phyloP scores from a whole-genome alignment of 163 green algal species.

The Prototheca stagnorum region DNA sequence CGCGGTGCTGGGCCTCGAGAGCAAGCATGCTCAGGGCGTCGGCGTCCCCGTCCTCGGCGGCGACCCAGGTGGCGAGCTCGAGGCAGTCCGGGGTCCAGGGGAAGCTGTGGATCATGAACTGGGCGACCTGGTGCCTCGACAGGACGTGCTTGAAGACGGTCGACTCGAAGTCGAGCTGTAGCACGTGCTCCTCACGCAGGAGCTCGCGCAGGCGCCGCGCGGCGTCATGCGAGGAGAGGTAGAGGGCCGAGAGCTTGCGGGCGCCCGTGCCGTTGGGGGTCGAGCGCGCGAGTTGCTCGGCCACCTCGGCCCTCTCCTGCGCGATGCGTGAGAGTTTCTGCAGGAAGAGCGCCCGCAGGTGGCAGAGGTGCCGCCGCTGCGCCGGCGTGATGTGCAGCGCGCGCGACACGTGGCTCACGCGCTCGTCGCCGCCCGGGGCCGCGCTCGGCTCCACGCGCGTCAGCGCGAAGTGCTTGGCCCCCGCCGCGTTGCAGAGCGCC shows the following conservation, averaged over 20 bases:
- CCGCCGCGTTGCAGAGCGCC: conserved; percentile 10
- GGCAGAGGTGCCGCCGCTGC: conserved; percentile 44
- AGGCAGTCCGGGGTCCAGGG: conserved; percentile 26
- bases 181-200: conserved; percentile 26
- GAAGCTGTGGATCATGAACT: conserved; percentile 24
- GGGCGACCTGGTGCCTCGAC: conserved; percentile 12
- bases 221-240: conserved; percentile 17
- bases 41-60: conserved; percentile 21
- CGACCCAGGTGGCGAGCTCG: conserved; percentile 25
- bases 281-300: conserved; percentile 18
- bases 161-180: conserved; percentile 27
- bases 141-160: conserved; percentile 28
- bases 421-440: conserved; percentile 5
- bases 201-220: conserved; percentile 16
- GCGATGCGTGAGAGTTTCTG: conserved; percentile 48
- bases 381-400: conserved; percentile 35
- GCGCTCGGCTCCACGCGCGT: conserved; percentile 3
- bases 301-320: conserved; percentile 40
- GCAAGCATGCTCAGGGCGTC: conserved; percentile 13
- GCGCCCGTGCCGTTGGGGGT: conserved; percentile 6
- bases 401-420: conserved; percentile 12
- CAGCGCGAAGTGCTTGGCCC: conserved; percentile 14
- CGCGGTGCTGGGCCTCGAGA: conserved; percentile 9
- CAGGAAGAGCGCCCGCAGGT: conserved; percentile 53
- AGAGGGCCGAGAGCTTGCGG: conserved; percentile 5